phyloP scores from a whole-genome alignment of 192 early-diverging fungal genomes.

The Backusella liffmaniae region DNA sequence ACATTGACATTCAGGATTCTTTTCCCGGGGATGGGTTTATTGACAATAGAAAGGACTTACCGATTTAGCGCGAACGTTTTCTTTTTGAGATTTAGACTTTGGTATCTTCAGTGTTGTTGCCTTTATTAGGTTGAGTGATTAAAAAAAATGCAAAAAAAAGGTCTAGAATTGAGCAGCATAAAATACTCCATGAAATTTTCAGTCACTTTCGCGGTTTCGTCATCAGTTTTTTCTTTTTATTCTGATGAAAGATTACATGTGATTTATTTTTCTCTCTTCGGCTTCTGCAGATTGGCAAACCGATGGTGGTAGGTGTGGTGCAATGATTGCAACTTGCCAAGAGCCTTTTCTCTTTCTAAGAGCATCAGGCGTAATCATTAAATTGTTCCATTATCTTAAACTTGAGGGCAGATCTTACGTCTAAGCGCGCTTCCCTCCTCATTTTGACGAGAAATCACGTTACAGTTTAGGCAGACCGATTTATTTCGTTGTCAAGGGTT shows the following conservation, averaged over 20 bases:
- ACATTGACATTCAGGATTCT: neutral
- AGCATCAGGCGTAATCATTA: slow-evolving; percentile 7
- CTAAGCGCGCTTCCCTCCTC: neutral
- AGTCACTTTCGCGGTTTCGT: too few relatives aligned
- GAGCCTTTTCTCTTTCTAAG: neutral
- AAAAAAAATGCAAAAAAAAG: too few relatives aligned
- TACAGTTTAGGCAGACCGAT: slow-evolving; percentile 13
- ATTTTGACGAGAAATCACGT: neutral
- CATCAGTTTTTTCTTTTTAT: neutral
- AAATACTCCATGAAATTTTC: too few relatives aligned
- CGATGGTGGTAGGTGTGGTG: neutral
- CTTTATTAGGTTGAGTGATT: too few relatives aligned
- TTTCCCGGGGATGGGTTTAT: neutral
- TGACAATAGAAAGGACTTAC: neutral
- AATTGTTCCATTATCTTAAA: slow-evolving; percentile 7
- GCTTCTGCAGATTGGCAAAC: slow-evolving; percentile 11
- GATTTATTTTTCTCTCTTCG: neutral
- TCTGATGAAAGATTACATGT: too few relatives aligned
- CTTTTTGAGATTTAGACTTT: neutral
- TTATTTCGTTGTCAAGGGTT: slow-evolving; percentile 7
- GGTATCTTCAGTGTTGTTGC: neutral
- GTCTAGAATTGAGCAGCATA: too few relatives aligned
- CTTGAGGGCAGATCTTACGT: slow-evolving; percentile 9
- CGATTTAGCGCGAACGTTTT: neutral
- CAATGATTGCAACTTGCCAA: slow-evolving; percentile 6